Base-by-base conservation (phyloP, 108 stramenopile genomes). In the Cylindrotheca fusiformis region DNA sequence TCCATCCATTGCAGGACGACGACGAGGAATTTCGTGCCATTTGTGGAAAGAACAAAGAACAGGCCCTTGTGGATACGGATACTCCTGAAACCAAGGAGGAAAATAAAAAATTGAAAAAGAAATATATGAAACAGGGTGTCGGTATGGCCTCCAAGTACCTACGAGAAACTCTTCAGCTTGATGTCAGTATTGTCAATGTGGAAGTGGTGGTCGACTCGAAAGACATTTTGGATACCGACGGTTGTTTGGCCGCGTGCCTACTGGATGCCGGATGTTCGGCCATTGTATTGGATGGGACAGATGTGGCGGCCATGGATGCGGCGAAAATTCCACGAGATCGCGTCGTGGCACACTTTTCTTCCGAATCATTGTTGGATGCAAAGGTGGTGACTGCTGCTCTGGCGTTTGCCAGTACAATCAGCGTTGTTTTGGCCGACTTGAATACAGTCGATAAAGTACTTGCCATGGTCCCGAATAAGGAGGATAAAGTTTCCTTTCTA, bases 261-360 rank as follows among this genome's bases (percentile, higher is more conserved):
- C 50, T 94, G 47, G 93, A 94, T 73, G 93, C 89, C 0, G 93
- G 93, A 24, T 88, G 89, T 63, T 70, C 74, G 23, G 19, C 52
- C 19, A 77, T 88, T 55, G 85, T 87, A 0, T 49, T 78, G 19
- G 83, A 81, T 8, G 84, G 79, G 4, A 63, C 69, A 20, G 69
- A 69, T 19, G 21, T 86, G 22, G 76, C 61, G n/a, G 88, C 88
- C 5, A 50, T 82, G 55, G 85, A 88, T 48, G 75, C 67, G 1
- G 80, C 85, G 0, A 71, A 80, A 46, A 53, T 94, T 54, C 93
- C 93, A 1, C 24, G 65, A 46, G 87, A 88, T 44, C 74, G 93
- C 8, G 36, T 94, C 1, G 67, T 88, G 23, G 71, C 85, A 2
- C 82, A 86, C 36, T 88, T 83, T 63, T 49, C 25, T 1, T 21